A percentile compares a stretch with the other conserved stretches of the same genome.
Evolutionary conservation across 352 stramenopile genomes (phyloP).

Genomic region (Phytophthora aleatoria): DNA sequence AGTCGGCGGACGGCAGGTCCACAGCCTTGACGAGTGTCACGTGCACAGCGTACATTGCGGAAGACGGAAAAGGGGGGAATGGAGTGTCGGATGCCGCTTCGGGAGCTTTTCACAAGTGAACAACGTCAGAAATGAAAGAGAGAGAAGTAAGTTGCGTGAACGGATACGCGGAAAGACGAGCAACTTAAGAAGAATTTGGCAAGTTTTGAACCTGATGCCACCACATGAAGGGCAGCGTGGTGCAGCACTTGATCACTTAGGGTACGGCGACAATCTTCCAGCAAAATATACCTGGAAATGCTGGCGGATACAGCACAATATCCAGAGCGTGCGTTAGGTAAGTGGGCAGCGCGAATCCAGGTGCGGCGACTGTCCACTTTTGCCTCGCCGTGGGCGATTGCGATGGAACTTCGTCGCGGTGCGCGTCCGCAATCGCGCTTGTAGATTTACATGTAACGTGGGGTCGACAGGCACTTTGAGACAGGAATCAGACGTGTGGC

Average conservation of each 20-base stretch:
- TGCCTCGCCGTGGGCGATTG: neutral
- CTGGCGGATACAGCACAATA: neutral
- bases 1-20: slow-evolving; percentile 75
- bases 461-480: slow-evolving; percentile 9
- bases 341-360: neutral
- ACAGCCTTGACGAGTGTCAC: slow-evolving; percentile 73
- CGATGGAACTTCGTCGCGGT: slow-evolving; percentile 1
- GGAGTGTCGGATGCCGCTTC: neutral
- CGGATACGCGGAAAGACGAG: slow-evolving; percentile 16
- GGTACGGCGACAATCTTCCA: neutral
- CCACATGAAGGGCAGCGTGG: neutral
- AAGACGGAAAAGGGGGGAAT: neutral
- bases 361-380: slow-evolving; percentile 3
- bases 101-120: slow-evolving; percentile 36
- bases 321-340: neutral
- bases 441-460: neutral
- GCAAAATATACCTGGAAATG: neutral
- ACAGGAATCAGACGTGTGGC: slow-evolving; percentile 28
- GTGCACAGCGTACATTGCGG: slow-evolving; percentile 60
- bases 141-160: slow-evolving; percentile 6
- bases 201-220: neutral
- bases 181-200: slow-evolving; percentile 4
- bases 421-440: slow-evolving; percentile 5
- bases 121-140: slow-evolving; percentile 12
- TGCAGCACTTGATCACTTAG: neutral